Evolutionary conservation across 2,329 filamentous ascomycete species (phyloP).

Genomic region (Phoma herbarum): DNA sequence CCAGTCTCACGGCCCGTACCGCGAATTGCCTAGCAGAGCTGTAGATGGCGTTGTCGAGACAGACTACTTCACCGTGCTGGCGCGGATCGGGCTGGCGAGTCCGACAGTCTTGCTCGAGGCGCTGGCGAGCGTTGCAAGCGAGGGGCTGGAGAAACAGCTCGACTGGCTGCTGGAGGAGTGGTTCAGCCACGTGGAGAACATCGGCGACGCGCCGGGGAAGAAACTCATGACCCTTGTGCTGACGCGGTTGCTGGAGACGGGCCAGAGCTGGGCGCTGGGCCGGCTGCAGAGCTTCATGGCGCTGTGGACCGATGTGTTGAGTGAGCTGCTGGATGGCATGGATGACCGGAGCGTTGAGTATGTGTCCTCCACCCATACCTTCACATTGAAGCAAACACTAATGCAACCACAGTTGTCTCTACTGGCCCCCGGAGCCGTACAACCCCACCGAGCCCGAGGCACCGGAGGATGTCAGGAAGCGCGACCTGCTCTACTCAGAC

Average conservation of each 20-base stretch:
- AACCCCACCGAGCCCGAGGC: conserved; percentile 48
- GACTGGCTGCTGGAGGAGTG: conserved; percentile 64
- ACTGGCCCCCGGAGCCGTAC: conserved; percentile 51
- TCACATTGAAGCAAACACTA: not conserved
- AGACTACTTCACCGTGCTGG: conserved; percentile 85
- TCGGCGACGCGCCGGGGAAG: conserved; percentile 70
- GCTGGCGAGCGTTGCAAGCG: conserved; percentile 50
- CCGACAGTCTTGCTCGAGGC: conserved; percentile 71
- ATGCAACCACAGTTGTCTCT: conserved; percentile 47
- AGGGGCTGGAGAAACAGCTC: conserved; percentile 44
- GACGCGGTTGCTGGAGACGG: conserved; percentile 74
- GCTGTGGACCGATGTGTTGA: conserved; percentile 77
- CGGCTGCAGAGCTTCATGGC: conserved; percentile 76
- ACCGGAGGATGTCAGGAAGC: conserved; percentile 57
- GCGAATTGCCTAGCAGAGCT: conserved; percentile 68
- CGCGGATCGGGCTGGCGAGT: conserved; percentile 77
- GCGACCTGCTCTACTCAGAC: conserved; percentile 66
- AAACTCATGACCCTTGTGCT: conserved; percentile 79
- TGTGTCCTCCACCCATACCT: conserved; percentile 17
- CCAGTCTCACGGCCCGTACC: conserved; percentile 79
- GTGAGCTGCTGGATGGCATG: conserved; percentile 70
- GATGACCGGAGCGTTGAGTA: conserved; percentile 55
- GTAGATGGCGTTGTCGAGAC: conserved; percentile 80
- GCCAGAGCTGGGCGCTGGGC: conserved; percentile 64
- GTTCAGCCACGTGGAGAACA: conserved; percentile 74